phyloP scores from a whole-genome alignment of 2,329 filamentous ascomycete genomes.

The Karstenula rhodostoma region DNA sequence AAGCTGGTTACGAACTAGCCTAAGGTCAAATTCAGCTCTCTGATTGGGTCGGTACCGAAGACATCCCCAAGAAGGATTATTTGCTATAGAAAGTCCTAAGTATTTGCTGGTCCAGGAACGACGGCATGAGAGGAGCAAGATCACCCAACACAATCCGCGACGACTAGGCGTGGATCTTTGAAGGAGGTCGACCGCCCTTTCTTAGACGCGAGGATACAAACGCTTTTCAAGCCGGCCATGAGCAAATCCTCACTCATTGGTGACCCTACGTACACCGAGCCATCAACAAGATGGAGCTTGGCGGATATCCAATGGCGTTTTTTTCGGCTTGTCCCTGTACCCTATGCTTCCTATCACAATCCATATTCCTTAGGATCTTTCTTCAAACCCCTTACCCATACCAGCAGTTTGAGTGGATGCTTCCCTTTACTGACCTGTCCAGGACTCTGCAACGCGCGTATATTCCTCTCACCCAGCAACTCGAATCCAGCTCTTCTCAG shows the following conservation, averaged over 20 bases:
- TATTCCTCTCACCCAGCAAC: background rate
- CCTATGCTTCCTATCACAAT: background rate
- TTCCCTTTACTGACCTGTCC: background rate
- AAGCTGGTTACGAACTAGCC: too few species aligned
- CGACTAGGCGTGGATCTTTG: background rate
- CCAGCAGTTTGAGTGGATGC: background rate
- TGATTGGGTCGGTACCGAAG: too few species aligned
- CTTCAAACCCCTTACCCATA: constrained; percentile 1
- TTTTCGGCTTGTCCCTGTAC: background rate
- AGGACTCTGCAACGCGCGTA: background rate
- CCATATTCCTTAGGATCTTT: constrained; percentile 6
- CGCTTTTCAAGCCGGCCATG: background rate
- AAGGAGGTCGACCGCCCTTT: background rate
- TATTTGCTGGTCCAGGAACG: too few species aligned
- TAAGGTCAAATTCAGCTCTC: too few species aligned
- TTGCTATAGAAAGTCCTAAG: too few species aligned
- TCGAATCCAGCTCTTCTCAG: constrained; percentile 2
- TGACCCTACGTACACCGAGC: background rate
- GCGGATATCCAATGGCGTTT: background rate
- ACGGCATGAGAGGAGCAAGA: too few species aligned
- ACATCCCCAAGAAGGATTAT: too few species aligned
- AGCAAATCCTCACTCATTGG: background rate
- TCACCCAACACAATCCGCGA: too few species aligned
- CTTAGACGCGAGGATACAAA: background rate
- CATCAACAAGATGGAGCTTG: background rate